These are phyloP conservation scores for Diaporthe sp. DNA, from an alignment of 2,329 filamentous ascomycete genomes.

Conservation along the genomic window DNA sequence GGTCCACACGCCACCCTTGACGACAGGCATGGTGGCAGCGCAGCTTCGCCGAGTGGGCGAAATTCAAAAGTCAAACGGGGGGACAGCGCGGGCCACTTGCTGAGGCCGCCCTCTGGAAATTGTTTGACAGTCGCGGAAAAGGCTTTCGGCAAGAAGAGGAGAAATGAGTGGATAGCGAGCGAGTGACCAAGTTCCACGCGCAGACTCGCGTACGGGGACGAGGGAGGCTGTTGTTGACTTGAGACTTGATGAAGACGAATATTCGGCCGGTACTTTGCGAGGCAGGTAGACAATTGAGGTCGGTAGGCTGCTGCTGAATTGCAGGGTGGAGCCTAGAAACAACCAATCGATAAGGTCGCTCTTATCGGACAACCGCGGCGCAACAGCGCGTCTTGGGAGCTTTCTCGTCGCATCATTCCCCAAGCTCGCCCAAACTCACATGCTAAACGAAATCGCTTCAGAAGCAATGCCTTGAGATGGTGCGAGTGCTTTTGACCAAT, in stretches of 20 bases:
- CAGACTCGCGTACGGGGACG: background rate
- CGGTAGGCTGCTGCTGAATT: constrained; percentile 3
- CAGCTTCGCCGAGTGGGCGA: background rate
- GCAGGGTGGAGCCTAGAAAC: constrained; percentile 15
- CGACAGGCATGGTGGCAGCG: constrained; percentile 71
- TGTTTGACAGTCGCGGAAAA: background rate
- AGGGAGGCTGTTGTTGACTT: background rate
- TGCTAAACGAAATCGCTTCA: background rate
- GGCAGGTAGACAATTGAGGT: constrained; percentile 5
- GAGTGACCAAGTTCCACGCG: background rate
- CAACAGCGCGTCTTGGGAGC: constrained; percentile 31
- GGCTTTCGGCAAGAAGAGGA: background rate
- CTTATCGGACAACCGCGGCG: constrained; percentile 27
- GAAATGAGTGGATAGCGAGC: background rate
- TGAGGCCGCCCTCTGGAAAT: background rate
- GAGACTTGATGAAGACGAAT: background rate
- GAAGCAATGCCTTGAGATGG: constrained; percentile 19
- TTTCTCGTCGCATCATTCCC: constrained; percentile 14
- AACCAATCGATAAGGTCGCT: constrained; percentile 25
- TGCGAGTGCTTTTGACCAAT: background rate
- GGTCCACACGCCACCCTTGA: constrained; percentile 81
- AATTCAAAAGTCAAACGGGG: background rate
- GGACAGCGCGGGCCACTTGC: background rate
- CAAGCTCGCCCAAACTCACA: background rate
- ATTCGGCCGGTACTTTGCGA: background rate